Percentiles rank a stretch among this genome's conserved stretches.
Conservation (phyloP, 164 flowering plant genomes). For the Nymphaea colorata region DNA sequence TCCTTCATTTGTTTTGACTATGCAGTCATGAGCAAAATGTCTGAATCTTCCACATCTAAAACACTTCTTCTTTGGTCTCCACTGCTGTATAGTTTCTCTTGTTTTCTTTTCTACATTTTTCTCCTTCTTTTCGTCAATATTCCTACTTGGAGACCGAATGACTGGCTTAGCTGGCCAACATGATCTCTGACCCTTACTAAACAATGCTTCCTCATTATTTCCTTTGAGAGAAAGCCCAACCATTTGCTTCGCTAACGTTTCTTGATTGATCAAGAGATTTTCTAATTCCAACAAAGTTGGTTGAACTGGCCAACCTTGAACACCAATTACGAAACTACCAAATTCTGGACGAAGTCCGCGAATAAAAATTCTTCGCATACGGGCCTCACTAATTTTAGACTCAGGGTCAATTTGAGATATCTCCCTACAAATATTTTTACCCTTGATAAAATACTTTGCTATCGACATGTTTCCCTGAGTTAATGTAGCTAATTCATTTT, state of each 20-base stretch:
- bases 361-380: constrained; percentile 3
- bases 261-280: constrained; percentile 7
- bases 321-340: constrained; percentile 5
- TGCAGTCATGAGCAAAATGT: not conserved
- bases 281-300: constrained; percentile 10
- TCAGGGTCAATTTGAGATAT: constrained; percentile 10
- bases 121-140: not conserved
- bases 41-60: not conserved
- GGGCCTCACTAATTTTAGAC: constrained; percentile 2
- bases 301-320: constrained; percentile 10
- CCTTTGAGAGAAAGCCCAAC: not conserved
- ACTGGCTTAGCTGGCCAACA: not conserved
- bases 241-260: constrained; percentile 8
- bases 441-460: constrained; percentile 13
- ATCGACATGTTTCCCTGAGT: constrained; percentile 13
- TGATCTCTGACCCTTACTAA: not conserved
- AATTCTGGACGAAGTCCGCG: constrained; percentile 3
- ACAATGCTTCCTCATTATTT: not conserved
- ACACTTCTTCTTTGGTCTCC: not conserved
- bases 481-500: constrained; percentile 8
- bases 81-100: not conserved
- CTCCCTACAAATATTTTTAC: constrained; percentile 1
- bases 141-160: not conserved
- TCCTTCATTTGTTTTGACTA: not conserved
- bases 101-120: no score